Percentiles rank a stretch among this genome's conserved stretches.
phyloP scores from a whole-genome alignment of 2,329 filamentous ascomycete species.

The Pseudocercospora musae region DNA sequence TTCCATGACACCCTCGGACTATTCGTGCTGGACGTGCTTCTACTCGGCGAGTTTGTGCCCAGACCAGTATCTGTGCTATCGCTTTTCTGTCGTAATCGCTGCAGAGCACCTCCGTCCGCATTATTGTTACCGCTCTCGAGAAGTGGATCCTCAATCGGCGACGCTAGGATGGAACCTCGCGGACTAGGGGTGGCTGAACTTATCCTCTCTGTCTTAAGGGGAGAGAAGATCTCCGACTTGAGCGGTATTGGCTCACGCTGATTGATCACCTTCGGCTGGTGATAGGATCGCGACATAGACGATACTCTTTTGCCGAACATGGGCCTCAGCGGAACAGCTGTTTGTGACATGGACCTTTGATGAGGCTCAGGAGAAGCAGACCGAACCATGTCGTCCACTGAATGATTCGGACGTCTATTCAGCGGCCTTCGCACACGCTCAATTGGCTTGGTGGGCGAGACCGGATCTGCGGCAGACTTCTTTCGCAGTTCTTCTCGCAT shows the following conservation, averaged over 20 bases:
- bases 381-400: constrained; percentile 13
- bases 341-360: constrained; percentile 26
- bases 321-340: constrained; percentile 29
- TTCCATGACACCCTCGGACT: constrained; percentile 10
- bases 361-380: constrained; percentile 16
- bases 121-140: constrained; percentile 7
- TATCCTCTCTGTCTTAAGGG: constrained; percentile 29
- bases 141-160: constrained; percentile 19
- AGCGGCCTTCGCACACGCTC: constrained; percentile 13
- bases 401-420: constrained; percentile 14
- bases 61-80: constrained; percentile 9
- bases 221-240: constrained; percentile 36
- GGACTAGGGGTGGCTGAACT: constrained; percentile 12
- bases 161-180: constrained; percentile 17
- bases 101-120: constrained; percentile 11
- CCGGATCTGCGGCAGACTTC: constrained; percentile 18
- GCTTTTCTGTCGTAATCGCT: constrained; percentile 15
- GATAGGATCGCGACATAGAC: constrained; percentile 30
- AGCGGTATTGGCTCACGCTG: constrained; percentile 31
- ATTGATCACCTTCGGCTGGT: constrained; percentile 31
- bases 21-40: constrained; percentile 14
- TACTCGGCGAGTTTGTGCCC: constrained; percentile 8
- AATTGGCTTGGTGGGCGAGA: constrained; percentile 12
- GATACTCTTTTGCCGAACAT: constrained; percentile 26
- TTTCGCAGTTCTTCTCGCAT: constrained; percentile 36